These are phyloP conservation scores for Cercophora samala DNA, from an alignment of 495 filamentous ascomycete genomes.

Conservation along the genomic window DNA sequence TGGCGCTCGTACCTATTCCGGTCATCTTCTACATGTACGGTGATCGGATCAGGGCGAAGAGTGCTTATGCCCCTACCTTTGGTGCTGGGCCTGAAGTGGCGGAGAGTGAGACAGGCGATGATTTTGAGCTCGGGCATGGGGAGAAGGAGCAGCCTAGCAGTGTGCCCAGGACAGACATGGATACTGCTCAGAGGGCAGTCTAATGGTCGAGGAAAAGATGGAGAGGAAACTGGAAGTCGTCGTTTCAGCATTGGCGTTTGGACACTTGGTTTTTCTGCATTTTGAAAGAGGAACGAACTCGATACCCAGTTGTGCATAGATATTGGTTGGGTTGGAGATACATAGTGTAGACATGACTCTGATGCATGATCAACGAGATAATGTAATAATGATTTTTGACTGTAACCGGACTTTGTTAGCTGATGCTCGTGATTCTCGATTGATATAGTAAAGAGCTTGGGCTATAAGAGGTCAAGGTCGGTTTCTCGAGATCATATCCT, in stretches of 20 bases:
- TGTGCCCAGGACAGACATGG: neutral
- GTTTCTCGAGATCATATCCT: neutral
- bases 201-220: neutral
- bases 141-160: neutral
- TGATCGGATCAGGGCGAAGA: slow-evolving; percentile 59
- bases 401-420: neutral
- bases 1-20: slow-evolving; percentile 69
- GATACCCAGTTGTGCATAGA: neutral
- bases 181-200: neutral
- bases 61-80: slow-evolving; percentile 62
- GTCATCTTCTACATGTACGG: slow-evolving; percentile 64
- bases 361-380: neutral
- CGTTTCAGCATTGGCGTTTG: neutral
- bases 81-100: slow-evolving; percentile 10
- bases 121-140: neutral
- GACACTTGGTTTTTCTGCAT: neutral
- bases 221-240: neutral
- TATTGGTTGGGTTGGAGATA: neutral
- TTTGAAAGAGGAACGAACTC: neutral
- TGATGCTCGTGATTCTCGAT: neutral
- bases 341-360: neutral
- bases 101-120: neutral
- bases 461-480: neutral
- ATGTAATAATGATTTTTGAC: neutral
- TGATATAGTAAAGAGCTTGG: neutral